Base-by-base conservation (phyloP, 2,329 filamentous ascomycete genomes). In the Aspergillus ochraceoroseus region DNA sequence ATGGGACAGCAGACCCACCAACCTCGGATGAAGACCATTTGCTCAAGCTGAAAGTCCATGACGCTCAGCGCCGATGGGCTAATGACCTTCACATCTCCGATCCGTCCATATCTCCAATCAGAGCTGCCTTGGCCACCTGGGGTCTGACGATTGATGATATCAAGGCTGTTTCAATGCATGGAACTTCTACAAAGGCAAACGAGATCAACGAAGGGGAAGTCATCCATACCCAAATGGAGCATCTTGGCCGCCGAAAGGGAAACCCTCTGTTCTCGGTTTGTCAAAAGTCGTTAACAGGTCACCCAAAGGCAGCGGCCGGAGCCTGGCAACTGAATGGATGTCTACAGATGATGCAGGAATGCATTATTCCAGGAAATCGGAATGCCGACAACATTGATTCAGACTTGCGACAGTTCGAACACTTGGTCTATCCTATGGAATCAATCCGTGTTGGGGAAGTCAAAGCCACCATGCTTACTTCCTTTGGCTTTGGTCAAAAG, bases 241-340 rank as follows among this genome's bases (percentile, higher is more conserved):
- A 96, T 62, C 82, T 96, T 29, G 90, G 90, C 52, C 85, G 90
- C 56, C 83, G 82, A 67, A 94, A 95, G 79, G 90, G 90, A 58
- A 95, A 96, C 60, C 87, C 90, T 12, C 74, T 96, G 11, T 70
- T 52, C 2, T 88, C 87, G 71, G 87, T 96, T 63, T 95, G 95
- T 82, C 90, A 96, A 70, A 96, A 96, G 70, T 95, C 90, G 65
- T 79, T 96, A 44, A 96, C 90, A 34, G 90, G 90, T 64, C 90
- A 96, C 65, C 89, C 90, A 58, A 96, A 96, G 80, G 90, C 89
- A 80, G 89, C 90, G 56, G 90, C 90, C 40, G 90, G 90, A 72
- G 90, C 89, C 22, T 96, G 89, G 88, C 95, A 95, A 88, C 80
- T 96, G 76, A 96, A 96, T 73, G 90, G 90, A 52, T 89, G 86